phyloP scores from a whole-genome alignment of 2,329 filamentous ascomycete species.

The Aspergillus intermedius region DNA sequence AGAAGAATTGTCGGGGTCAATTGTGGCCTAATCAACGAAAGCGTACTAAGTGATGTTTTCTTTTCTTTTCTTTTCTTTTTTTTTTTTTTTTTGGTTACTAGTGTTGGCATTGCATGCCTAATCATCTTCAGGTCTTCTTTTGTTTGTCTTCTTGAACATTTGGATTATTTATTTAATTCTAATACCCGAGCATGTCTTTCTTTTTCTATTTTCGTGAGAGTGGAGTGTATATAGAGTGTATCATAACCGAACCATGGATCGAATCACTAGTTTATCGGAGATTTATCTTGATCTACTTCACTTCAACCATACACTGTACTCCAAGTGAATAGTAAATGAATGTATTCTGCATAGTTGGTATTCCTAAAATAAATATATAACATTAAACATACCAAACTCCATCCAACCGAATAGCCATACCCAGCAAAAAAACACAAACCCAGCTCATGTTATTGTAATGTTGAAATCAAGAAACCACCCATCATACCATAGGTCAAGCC shows the following conservation, averaged over 20 bases:
- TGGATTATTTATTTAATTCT: neutral
- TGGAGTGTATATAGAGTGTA: too few relatives aligned
- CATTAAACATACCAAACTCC: too few relatives aligned
- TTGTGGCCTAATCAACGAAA: constrained; percentile 39
- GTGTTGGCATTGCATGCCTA: neutral
- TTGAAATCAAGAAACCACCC: neutral
- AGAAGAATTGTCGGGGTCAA: constrained; percentile 37
- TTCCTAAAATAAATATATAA: too few relatives aligned
- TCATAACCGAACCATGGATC: too few relatives aligned
- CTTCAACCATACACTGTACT: too few relatives aligned
- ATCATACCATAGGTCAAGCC: constrained; percentile 16
- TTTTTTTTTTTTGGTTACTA: neutral
- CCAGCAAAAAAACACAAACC: neutral
- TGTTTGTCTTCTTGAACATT: neutral
- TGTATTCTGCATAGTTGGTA: too few relatives aligned
- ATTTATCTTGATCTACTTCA: too few relatives aligned
- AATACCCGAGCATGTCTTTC: constrained; percentile 1
- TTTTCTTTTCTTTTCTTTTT: neutral
- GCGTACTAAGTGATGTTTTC: constrained; percentile 13
- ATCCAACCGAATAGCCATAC: too few relatives aligned
- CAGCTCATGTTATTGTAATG: neutral
- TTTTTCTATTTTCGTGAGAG: neutral
- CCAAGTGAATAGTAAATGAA: too few relatives aligned
- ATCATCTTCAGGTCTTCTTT: neutral
- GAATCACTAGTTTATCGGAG: too few relatives aligned